These are phyloP conservation scores for Penicillium polonicum DNA, from an alignment of 2,329 filamentous ascomycete species.

Conservation along the genomic window DNA sequence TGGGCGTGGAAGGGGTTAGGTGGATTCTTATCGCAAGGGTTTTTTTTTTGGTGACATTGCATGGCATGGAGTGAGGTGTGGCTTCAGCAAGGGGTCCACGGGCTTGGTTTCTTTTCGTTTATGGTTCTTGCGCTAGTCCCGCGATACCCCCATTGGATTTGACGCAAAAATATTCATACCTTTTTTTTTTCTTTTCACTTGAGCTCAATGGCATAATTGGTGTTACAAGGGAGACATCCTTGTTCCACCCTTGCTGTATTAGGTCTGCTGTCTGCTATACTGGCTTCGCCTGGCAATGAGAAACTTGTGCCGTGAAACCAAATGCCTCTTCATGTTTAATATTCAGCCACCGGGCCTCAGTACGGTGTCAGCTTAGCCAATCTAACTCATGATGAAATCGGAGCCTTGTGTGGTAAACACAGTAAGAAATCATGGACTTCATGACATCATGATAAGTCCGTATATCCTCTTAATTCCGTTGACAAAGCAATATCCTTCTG, in stretches of 20 bases:
- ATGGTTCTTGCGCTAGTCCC: constrained; percentile 6
- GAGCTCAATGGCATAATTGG: not conserved
- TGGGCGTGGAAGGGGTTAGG: constrained; percentile 48
- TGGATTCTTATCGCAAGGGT: not conserved
- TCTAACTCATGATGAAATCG: not conserved
- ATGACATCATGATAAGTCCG: constrained; percentile 7
- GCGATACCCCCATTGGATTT: constrained; percentile 13
- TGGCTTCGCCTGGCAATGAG: not conserved
- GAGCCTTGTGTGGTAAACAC: not conserved
- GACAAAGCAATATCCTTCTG: not conserved
- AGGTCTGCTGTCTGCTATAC: not conserved
- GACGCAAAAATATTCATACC: not conserved
- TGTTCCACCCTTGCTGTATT: not conserved
- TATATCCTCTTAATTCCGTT: not conserved
- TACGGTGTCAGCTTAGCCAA: not conserved
- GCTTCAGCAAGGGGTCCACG: constrained; percentile 1
- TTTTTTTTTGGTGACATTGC: constrained; percentile 8
- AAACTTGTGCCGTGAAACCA: not conserved
- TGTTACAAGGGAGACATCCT: not conserved
- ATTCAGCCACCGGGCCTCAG: not conserved
- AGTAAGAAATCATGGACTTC: not conserved
- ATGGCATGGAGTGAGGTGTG: constrained; percentile 11
- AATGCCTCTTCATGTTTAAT: not conserved
- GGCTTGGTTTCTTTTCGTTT: constrained; percentile 4
- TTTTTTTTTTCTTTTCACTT: not conserved